These are phyloP conservation scores for Oropetium thomaeum DNA, from an alignment of 176 grass and related monocot species.

Conservation along the genomic window DNA sequence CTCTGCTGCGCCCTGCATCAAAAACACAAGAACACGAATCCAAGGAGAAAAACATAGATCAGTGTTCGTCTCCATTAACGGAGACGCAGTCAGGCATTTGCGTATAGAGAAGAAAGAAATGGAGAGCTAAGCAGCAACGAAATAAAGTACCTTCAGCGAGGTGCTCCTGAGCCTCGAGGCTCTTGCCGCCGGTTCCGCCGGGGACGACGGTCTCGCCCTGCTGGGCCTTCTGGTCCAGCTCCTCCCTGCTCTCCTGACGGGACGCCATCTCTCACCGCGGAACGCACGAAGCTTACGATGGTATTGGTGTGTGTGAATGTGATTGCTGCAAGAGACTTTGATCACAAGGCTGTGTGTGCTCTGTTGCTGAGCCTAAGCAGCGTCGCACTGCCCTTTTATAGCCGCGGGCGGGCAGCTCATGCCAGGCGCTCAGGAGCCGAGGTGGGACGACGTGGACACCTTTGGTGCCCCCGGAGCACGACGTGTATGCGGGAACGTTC, in stretches of 20 bases:
- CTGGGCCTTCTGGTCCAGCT: constrained; percentile 53
- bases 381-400: not conserved
- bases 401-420: not conserved
- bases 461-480: not conserved
- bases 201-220: constrained; percentile 60
- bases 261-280: too few species aligned
- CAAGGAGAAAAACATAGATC: too few species aligned
- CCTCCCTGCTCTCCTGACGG: constrained; percentile 43
- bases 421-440: not conserved
- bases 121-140: too few species aligned
- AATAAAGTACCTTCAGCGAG: constrained; percentile 71
- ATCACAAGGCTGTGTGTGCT: not conserved
- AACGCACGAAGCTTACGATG: too few species aligned
- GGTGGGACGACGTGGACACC: not conserved
- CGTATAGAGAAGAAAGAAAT: too few species aligned
- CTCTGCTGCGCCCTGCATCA: constrained; percentile 55
- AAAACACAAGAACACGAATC: too few species aligned
- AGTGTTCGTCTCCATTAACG: too few species aligned
- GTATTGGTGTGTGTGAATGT: too few species aligned
- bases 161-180: constrained; percentile 62
- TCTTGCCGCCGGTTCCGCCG: constrained; percentile 65
- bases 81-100: too few species aligned
- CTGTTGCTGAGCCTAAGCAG: not conserved
- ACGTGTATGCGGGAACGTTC: not conserved
- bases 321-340: too few species aligned